Conservation (phyloP, 2,329 filamentous ascomycete species). For the Botrytis aclada region DNA sequence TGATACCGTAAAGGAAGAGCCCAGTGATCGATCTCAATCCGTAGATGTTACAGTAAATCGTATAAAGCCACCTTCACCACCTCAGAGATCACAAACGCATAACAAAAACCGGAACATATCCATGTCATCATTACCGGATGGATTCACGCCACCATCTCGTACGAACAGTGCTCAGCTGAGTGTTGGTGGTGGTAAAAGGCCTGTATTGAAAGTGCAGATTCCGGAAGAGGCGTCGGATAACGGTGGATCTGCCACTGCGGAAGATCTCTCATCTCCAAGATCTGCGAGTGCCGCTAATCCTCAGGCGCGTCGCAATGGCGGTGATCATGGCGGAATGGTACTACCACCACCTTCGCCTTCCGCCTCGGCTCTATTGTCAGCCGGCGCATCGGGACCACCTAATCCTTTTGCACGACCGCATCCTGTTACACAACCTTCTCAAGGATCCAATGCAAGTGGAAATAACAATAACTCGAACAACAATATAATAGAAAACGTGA, state of each 20-base stretch:
- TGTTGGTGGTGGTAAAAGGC: constrained; percentile 62
- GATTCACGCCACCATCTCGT: constrained; percentile 68
- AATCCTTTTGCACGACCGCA: constrained; percentile 94
- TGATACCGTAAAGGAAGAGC: constrained; percentile 34
- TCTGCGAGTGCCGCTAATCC: constrained; percentile 30
- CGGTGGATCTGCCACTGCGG: constrained; percentile 62
- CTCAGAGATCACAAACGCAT: constrained; percentile 45
- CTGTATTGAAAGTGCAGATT: constrained; percentile 89
- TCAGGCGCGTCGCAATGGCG: constrained; percentile 32
- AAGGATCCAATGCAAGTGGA: constrained; percentile 36
- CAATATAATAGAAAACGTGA: constrained; percentile 55
- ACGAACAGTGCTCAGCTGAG: constrained; percentile 69
- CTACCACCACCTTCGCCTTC: constrained; percentile 92
- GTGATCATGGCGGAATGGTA: constrained; percentile 57
- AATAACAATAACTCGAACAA: constrained; percentile 43
- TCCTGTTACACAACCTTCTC: constrained; percentile 54
- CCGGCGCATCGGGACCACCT: constrained; percentile 85
- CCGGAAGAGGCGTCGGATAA: constrained; percentile 84
- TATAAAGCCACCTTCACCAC: constrained; percentile 54
- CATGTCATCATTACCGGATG: constrained; percentile 55
- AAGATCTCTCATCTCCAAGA: constrained; percentile 57
- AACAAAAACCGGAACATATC: constrained; percentile 49
- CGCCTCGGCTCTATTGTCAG: constrained; percentile 72
- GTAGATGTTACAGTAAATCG: constrained; percentile 58
- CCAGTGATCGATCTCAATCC: constrained; percentile 55